Evolutionary conservation across 2,329 filamentous ascomycete genomes (phyloP).

Genomic region (Aspergillus intermedius): DNA sequence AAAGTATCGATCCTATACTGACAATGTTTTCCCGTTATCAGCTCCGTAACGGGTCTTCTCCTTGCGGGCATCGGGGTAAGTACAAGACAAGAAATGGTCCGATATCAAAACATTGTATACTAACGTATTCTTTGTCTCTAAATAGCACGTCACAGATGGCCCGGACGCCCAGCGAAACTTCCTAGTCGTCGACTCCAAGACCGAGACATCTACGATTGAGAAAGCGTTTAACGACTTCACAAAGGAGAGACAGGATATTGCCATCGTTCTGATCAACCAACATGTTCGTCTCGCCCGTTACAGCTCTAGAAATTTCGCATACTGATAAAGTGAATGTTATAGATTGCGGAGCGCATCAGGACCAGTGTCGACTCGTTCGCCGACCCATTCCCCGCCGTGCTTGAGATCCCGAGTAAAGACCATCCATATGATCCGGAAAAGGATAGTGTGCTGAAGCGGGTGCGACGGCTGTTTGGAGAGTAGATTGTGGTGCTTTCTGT

Average conservation of each 20-base stretch:
- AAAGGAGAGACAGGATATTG: conserved; percentile 87
- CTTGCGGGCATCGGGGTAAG: conserved; percentile 90
- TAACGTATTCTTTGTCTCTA: not conserved
- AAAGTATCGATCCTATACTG: not conserved
- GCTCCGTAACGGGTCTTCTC: conserved; percentile 90
- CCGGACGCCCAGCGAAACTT: conserved; percentile 96
- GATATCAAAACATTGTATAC: not conserved
- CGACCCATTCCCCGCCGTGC: conserved; percentile 87
- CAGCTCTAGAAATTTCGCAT: not conserved
- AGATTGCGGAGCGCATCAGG: conserved; percentile 93
- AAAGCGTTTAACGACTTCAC: conserved; percentile 85
- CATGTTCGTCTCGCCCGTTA: conserved; percentile 56
- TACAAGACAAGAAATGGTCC: conserved; percentile 7
- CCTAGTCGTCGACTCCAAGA: conserved; percentile 91
- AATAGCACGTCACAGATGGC: conserved; percentile 79
- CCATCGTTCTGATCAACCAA: conserved; percentile 94
- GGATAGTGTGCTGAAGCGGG: conserved; percentile 89
- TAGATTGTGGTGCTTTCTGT: conserved; percentile 15
- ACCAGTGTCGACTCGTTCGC: conserved; percentile 85
- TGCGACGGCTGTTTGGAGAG: conserved; percentile 64
- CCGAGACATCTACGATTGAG: conserved; percentile 81
- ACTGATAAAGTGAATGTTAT: conserved; percentile 3
- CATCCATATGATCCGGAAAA: conserved; percentile 99
- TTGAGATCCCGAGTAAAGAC: conserved; percentile 98
- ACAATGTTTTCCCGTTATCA: conserved; percentile 36